Conservation (phyloP, 352 stramenopile genomes). For the Plasmopara viticola region DNA sequence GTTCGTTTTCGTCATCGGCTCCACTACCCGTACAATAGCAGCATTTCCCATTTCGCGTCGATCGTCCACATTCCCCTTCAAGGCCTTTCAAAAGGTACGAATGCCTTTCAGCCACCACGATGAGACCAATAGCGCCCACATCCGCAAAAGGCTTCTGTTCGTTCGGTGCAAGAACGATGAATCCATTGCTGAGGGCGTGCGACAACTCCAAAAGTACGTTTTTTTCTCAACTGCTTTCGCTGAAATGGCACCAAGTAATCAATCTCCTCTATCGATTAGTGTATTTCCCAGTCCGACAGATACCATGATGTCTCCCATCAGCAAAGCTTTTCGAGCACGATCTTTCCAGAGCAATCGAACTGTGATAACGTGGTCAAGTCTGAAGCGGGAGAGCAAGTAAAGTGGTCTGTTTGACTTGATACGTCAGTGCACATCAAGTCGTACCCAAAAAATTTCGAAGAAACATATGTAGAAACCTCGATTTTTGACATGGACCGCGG, state of each 20-base stretch:
- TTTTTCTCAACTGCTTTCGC: neutral
- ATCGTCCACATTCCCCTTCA: slow-evolving; percentile 6
- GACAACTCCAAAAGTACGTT: slow-evolving; percentile 30
- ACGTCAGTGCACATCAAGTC: neutral
- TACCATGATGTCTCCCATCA: slow-evolving; percentile 59
- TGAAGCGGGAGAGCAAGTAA: neutral
- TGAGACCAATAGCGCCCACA: slow-evolving; percentile 16
- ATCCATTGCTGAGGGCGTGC: slow-evolving; percentile 16
- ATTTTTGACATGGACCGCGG: no score
- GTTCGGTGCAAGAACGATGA: slow-evolving; percentile 29
- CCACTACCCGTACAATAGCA: slow-evolving; percentile 10
- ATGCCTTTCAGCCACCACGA: slow-evolving; percentile 17
- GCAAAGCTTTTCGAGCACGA: slow-evolving; percentile 30
- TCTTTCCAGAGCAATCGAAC: slow-evolving; percentile 14
- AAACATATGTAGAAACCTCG: no score
- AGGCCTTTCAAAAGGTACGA: slow-evolving; percentile 4
- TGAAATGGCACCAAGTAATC: no score
- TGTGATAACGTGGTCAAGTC: slow-evolving; percentile 6
- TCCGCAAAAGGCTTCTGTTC: slow-evolving; percentile 28
- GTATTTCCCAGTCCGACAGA: slow-evolving; percentile 59
- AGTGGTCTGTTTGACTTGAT: slow-evolving; percentile 6
- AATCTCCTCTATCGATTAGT: slow-evolving; percentile 16
- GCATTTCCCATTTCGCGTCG: slow-evolving; percentile 12
- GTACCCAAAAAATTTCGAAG: no score
- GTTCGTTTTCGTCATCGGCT: slow-evolving; percentile 15